A percentile compares a stretch with the other conserved stretches of the same genome.
These are phyloP conservation scores for Macroventuria anomochaeta DNA, from an alignment of 2,329 filamentous ascomycete species.

Conservation along the genomic window DNA sequence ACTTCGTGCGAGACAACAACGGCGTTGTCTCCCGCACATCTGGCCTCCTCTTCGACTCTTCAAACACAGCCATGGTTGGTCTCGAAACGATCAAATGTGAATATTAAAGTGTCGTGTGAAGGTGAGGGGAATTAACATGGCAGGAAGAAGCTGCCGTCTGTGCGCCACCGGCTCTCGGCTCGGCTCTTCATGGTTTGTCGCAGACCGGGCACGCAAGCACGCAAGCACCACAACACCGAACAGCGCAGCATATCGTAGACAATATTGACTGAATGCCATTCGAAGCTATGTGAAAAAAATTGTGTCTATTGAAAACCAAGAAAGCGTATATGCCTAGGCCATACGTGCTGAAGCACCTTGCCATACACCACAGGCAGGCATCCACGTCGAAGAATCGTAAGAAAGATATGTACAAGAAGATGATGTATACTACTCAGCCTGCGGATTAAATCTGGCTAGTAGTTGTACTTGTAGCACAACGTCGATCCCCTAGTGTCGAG, in stretches of 20 bases:
- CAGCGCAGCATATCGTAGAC: no score
- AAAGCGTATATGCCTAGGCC: no score
- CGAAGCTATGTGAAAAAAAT: no score
- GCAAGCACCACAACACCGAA: not conserved
- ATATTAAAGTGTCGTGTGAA: not conserved
- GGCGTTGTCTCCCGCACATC: conserved; percentile 24
- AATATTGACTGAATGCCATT: no score
- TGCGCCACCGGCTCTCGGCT: not conserved
- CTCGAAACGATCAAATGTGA: not conserved
- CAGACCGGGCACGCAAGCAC: not conserved
- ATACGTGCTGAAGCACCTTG: no score
- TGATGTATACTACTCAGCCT: not conserved
- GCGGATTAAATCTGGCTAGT: conserved; percentile 18
- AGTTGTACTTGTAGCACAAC: conserved; percentile 48
- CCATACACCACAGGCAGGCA: no score
- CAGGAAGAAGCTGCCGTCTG: not conserved
- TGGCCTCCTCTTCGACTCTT: not conserved
- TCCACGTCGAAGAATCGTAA: no score
- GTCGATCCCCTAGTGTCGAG: conserved; percentile 32
- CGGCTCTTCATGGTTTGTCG: not conserved
- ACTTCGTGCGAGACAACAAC: conserved; percentile 20
- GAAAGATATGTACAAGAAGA: not conserved
- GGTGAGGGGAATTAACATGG: not conserved
- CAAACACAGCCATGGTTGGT: not conserved
- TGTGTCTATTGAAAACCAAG: no score